A percentile compares a stretch with the other conserved stretches of the same genome.
phyloP scores from a whole-genome alignment of 495 filamentous ascomycete species.

The Penicillium maclennaniae region DNA sequence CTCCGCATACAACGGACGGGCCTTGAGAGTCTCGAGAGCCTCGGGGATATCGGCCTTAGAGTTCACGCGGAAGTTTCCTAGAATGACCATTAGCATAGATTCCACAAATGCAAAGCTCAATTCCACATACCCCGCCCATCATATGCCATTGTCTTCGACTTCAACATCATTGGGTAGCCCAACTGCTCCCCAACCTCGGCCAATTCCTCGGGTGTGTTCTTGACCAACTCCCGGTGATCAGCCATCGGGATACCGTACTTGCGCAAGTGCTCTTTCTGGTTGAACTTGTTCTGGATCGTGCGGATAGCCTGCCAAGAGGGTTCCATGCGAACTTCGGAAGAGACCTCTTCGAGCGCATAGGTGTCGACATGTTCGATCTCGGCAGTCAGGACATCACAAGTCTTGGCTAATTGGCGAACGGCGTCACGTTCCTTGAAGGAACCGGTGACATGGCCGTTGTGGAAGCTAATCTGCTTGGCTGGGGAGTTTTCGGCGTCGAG shows the following conservation, averaged over 20 bases:
- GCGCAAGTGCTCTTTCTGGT: slow-evolving; percentile 79
- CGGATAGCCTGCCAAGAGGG: slow-evolving; percentile 87
- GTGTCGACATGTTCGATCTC: slow-evolving; percentile 99
- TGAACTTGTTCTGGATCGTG: slow-evolving; percentile 93
- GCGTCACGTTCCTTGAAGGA: slow-evolving; percentile 78
- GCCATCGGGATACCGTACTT: slow-evolving; percentile 66
- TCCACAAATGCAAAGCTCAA: neutral
- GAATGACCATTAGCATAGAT: slow-evolving; percentile 1
- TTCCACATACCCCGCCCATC: slow-evolving; percentile 66
- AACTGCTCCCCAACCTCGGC: slow-evolving; percentile 58
- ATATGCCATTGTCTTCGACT: slow-evolving; percentile 88
- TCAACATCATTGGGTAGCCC: slow-evolving; percentile 91
- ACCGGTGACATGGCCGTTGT: slow-evolving; percentile 69
- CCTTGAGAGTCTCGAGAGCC: slow-evolving; percentile 65
- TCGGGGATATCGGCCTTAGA: slow-evolving; percentile 62
- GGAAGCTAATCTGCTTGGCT: slow-evolving; percentile 86
- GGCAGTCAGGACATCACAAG: slow-evolving; percentile 84
- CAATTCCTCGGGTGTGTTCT: slow-evolving; percentile 53
- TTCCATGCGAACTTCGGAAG: slow-evolving; percentile 62
- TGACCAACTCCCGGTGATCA: slow-evolving; percentile 58
- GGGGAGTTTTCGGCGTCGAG: slow-evolving; percentile 77
- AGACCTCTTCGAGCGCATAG: slow-evolving; percentile 80
- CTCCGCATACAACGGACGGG: slow-evolving; percentile 79
- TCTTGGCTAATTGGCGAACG: slow-evolving; percentile 70
- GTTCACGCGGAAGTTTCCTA: slow-evolving; percentile 74